phyloP scores from a whole-genome alignment of 805 yeast genomes.

The Hemisphaericaspora nanyangensis region DNA sequence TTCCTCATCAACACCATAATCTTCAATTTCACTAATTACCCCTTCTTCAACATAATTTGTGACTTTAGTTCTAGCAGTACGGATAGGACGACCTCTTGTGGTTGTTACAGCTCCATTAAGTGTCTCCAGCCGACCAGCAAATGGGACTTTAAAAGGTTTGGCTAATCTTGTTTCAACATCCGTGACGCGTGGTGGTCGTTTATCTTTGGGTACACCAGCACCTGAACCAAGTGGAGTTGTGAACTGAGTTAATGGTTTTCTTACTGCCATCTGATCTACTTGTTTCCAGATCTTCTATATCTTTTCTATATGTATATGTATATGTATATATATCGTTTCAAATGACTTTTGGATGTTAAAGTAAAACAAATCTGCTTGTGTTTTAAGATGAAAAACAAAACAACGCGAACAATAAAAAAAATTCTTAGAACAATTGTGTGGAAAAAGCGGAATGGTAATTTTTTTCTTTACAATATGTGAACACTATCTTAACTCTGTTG shows the following conservation, averaged over 20 bases:
- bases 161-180: constrained; percentile 52
- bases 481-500: too few relatives aligned
- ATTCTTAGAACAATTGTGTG: too few relatives aligned
- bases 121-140: constrained; percentile 20
- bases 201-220: constrained; percentile 57
- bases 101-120: constrained; percentile 3
- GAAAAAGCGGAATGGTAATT: too few relatives aligned
- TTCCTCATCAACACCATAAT: constrained; percentile 29
- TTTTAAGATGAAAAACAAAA: too few relatives aligned
- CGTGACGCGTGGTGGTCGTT: constrained; percentile 50
- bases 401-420: too few relatives aligned
- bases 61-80: constrained; percentile 28
- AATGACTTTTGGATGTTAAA: too few relatives aligned
- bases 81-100: constrained; percentile 14
- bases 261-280: constrained; percentile 10
- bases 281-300: too few relatives aligned
- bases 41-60: constrained; percentile 23
- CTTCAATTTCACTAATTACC: constrained; percentile 12
- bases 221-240: constrained; percentile 62
- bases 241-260: constrained; percentile 36
- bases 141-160: constrained; percentile 69
- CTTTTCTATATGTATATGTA: background rate
- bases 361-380: too few relatives aligned
- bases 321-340: background rate
- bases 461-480: too few relatives aligned